Base-by-base conservation (phyloP, 257 asterid genomes). In the Cynanchum wilfordii region DNA sequence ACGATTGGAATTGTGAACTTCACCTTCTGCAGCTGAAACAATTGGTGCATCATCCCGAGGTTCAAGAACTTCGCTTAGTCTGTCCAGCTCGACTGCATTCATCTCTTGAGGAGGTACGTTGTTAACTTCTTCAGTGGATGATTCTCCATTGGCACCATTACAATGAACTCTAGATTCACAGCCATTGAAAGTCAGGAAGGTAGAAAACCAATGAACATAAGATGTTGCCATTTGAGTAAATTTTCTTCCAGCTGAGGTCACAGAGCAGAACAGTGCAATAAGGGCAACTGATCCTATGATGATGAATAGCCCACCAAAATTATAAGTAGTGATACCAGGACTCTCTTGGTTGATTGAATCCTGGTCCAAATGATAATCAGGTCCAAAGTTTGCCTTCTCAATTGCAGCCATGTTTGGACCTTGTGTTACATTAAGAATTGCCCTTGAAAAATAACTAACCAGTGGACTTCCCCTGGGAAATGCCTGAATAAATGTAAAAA, bases 221-320 rank as follows among this genome's bases (percentile, higher is more conserved):
- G 33, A 42, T 19, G 57, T 49, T 10, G 47, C 62, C 8, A 17
- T 75, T 4, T 38, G 45, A 11, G 65, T 44, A 1, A 82, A 3
- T 69, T 69, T 76, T 50, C 24, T 67, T 68, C 87, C 85, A 10
- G 79, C 59, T 15, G 75, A 22, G 13, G 84, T 82, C 40, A 70
- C 69, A 0, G 89, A 86, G 77, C 82, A 86, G 52, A 89, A 76
- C 0, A 84, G 66, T n/a, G 93, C 80, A 22, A 82, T 50, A 10
- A 80, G 1, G 33, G 84, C 75, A 15, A 83, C 78, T 16, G 87
- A 82, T 63, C 84, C 91, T 56, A 84, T 68, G 11, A 87, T 71
- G 22, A 87, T 72, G 70, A 89, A 88, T 33, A 88, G 87, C 20
- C 94, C 90, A 42, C 80, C 86, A 29, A 88, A 89, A 6, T 89